Conservation (phyloP, 345 rosid genomes). For the Aurinia saxatilis region DNA sequence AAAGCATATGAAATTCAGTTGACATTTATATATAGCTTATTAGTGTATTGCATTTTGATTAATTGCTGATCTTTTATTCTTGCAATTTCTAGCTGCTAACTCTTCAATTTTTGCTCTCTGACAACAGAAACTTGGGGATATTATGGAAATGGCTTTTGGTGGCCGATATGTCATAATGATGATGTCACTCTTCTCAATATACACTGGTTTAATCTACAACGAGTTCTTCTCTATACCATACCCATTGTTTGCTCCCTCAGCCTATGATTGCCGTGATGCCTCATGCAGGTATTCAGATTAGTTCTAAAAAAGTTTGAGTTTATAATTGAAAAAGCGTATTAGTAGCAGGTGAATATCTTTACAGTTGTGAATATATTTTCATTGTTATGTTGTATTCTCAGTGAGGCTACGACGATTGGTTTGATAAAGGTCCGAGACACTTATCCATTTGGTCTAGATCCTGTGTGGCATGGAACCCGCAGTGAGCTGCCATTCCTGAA, state of each 20-base stretch:
- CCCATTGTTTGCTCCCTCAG: conserved; percentile 74
- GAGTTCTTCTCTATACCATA: conserved; percentile 97
- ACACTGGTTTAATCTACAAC: conserved; percentile 88
- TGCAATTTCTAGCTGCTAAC: background rate
- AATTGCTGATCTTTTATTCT: background rate
- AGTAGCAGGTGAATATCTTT: background rate
- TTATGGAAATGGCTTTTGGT: conserved; percentile 93
- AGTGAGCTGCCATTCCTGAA: conserved; percentile 89
- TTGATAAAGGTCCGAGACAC: conserved; percentile 69
- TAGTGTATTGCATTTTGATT: conserved; percentile 1
- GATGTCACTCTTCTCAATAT: conserved; percentile 95
- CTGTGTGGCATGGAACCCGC: conserved; percentile 89
- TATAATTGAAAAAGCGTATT: background rate
- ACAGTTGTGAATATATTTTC: background rate
- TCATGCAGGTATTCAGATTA: conserved; percentile 62
- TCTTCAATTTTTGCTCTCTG: conserved; percentile 4
- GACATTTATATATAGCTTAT: background rate
- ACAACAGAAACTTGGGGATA: conserved; percentile 88
- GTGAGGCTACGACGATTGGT: conserved; percentile 83
- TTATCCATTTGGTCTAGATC: conserved; percentile 96
- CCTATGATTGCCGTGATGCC: conserved; percentile 91
- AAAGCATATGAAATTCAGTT: background rate
- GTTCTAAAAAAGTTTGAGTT: background rate
- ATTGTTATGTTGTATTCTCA: conserved; percentile 18
- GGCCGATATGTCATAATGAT: conserved; percentile 91